phyloP scores from a whole-genome alignment of 164 flowering plant genomes.

The Tetrastigma voinierianum region DNA sequence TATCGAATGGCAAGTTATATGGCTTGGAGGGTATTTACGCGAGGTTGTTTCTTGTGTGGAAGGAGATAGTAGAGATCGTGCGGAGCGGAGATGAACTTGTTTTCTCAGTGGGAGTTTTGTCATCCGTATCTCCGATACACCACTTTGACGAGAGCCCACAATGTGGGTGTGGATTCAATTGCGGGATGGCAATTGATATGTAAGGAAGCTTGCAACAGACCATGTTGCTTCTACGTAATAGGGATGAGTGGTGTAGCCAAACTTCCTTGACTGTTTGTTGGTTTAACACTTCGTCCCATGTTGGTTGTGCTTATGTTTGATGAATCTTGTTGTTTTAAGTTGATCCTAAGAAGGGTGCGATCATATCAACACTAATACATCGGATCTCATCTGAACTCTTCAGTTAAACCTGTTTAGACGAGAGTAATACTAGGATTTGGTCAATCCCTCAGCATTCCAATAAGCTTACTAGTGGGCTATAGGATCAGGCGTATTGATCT shows the following conservation, averaged over 20 bases:
- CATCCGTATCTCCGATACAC: slow-evolving; percentile 33
- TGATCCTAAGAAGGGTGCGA: too few relatives aligned
- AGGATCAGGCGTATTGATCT: too few relatives aligned
- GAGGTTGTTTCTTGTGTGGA: slow-evolving; percentile 40
- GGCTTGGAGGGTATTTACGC: slow-evolving; percentile 36
- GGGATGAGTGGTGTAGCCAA: not conserved
- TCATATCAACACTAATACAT: too few relatives aligned
- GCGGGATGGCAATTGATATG: slow-evolving; percentile 14
- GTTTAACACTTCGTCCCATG: not conserved
- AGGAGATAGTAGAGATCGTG: slow-evolving; percentile 38
- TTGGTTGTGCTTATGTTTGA: slow-evolving; percentile 2
- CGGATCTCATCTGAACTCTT: too few relatives aligned
- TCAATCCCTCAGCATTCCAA: too few relatives aligned
- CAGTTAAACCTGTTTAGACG: too few relatives aligned
- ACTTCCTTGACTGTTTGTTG: not conserved
- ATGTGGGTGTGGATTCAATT: slow-evolving; percentile 54
- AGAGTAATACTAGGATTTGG: too few relatives aligned
- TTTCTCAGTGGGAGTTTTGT: slow-evolving; percentile 49
- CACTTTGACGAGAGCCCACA: slow-evolving; percentile 41
- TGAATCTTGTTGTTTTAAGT: not conserved
- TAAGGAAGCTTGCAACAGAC: slow-evolving; percentile 13
- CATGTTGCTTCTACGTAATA: slow-evolving; percentile 23
- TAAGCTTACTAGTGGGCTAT: too few relatives aligned
- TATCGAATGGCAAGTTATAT: slow-evolving; percentile 25
- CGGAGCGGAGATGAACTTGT: slow-evolving; percentile 32